A percentile compares a stretch with the other conserved stretches of the same genome.
Conservation (phyloP, 768 basidiomycete species). For the Russula compacta region DNA sequence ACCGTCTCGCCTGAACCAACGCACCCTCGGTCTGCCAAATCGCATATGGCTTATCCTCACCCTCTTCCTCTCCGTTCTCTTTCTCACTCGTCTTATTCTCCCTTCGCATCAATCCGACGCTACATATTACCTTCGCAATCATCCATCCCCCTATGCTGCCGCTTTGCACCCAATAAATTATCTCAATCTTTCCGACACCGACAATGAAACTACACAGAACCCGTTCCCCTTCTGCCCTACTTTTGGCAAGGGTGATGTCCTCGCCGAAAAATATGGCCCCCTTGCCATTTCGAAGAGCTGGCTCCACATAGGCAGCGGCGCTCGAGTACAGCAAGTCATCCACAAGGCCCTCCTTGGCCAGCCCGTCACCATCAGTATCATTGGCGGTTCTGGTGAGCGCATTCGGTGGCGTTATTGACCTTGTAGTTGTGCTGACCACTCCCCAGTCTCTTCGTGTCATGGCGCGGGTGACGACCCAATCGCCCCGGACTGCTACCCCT, state of each 20-base stretch:
- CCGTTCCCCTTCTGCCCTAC: conserved; percentile 92
- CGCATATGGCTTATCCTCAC: conserved; percentile 57
- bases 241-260: conserved; percentile 71
- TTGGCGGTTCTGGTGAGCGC: conserved; percentile 77
- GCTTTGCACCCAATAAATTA: conserved; percentile 72
- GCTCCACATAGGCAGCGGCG: conserved; percentile 71
- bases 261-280: conserved; percentile 73
- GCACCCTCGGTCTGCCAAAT: conserved; percentile 53
- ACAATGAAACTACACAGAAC: conserved; percentile 39
- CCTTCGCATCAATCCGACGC: conserved; percentile 27
- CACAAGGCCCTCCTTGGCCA: conserved; percentile 77
- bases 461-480: conserved; percentile 90
- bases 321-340: conserved; percentile 72
- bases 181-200: conserved; percentile 45
- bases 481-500: conserved; percentile 78
- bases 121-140: conserved; percentile 23
- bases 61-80: conserved; percentile 44
- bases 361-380: conserved; percentile 81
- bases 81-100: conserved; percentile 48
- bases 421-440: conserved; percentile 8
- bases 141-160: conserved; percentile 24
- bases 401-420: neutral
- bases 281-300: conserved; percentile 64
- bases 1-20: conserved; percentile 43
- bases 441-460: conserved; percentile 81